phyloP scores from a whole-genome alignment of 2,329 filamentous ascomycete species.

The Fusarium metavorans region DNA sequence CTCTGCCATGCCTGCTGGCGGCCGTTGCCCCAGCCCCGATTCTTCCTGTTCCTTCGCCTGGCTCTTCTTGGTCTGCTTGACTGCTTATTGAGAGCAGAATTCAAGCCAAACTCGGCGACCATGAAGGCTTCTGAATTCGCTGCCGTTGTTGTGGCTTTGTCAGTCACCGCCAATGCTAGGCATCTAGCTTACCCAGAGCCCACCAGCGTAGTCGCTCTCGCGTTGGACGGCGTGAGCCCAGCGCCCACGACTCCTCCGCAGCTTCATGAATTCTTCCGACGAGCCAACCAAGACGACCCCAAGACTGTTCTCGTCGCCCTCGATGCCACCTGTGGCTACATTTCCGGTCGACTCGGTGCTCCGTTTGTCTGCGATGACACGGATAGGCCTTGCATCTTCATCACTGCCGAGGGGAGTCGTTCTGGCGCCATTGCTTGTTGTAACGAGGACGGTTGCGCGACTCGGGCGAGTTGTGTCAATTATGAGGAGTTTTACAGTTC shows the following conservation, averaged over 20 bases:
- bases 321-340: conserved; percentile 64
- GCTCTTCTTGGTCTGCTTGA: background rate
- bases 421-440: conserved; percentile 60
- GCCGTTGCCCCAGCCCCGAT: background rate
- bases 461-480: conserved; percentile 55
- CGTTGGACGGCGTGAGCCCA: conserved; percentile 52
- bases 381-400: conserved; percentile 54
- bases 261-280: conserved; percentile 48
- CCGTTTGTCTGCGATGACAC: conserved; percentile 54
- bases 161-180: conserved; percentile 49
- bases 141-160: conserved; percentile 43
- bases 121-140: conserved; percentile 40
- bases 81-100: background rate
- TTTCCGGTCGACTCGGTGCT: conserved; percentile 55
- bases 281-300: conserved; percentile 44
- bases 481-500: conserved; percentile 49
- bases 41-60: background rate
- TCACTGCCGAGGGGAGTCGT: conserved; percentile 45
- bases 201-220: conserved; percentile 50
- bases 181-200: conserved; percentile 46
- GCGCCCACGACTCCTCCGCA: conserved; percentile 56
- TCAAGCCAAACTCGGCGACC: conserved; percentile 3
- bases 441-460: conserved; percentile 47
- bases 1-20: background rate
- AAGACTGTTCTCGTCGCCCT: conserved; percentile 57